Conservation (phyloP, 768 basidiomycete genomes). For the Naganishia vaughanmartiniae region DNA sequence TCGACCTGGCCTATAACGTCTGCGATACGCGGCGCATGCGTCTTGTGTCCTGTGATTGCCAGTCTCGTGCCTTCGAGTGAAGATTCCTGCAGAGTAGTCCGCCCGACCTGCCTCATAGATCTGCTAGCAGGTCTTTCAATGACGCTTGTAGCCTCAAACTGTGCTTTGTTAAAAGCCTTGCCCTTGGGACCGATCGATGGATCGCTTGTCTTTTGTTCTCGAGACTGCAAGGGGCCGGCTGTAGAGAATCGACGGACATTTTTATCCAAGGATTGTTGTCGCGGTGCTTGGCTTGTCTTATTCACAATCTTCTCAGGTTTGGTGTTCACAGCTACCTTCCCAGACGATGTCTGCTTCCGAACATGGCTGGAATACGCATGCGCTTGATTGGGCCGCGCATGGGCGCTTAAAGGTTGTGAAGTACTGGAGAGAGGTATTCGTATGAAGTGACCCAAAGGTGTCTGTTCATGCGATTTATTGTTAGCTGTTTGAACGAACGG, state of each 20-base stretch:
- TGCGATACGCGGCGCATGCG: background rate
- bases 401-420: background rate
- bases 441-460: slow-evolving; percentile 8
- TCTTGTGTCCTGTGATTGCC: background rate
- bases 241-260: slow-evolving; percentile 9
- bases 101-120: background rate
- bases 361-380: background rate
- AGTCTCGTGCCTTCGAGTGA: slow-evolving; percentile 6
- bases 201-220: background rate
- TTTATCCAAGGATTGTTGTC: background rate
- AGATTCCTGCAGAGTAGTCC: background rate
- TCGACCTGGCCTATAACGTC: slow-evolving; percentile 13
- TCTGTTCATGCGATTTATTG: background rate
- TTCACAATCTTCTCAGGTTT: background rate
- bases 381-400: background rate
- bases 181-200: background rate
- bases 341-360: background rate
- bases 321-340: background rate
- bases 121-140: slow-evolving; percentile 14
- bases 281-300: background rate
- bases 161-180: no score
- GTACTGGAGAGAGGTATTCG: background rate
- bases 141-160: no score
- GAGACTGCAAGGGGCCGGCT: background rate
- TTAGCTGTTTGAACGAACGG: background rate